These are phyloP conservation scores for Lentinula lateritia DNA, from an alignment of 768 basidiomycete species.

Conservation along the genomic window DNA sequence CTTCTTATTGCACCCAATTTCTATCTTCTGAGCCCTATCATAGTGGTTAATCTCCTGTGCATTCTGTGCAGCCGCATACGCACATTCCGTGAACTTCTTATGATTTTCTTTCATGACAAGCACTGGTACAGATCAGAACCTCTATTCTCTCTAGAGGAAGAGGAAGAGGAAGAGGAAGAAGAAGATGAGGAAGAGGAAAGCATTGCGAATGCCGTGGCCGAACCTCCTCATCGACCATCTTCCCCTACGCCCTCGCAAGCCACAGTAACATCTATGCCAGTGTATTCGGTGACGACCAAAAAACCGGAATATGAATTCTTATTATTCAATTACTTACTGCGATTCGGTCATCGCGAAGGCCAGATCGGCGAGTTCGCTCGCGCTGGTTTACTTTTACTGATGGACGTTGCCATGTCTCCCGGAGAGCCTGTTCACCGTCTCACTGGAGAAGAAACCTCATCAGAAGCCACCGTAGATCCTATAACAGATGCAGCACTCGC, in stretches of 20 bases:
- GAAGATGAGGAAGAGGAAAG: slow-evolving; percentile 45
- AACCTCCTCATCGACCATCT: slow-evolving; percentile 20
- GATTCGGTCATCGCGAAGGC: slow-evolving; percentile 92
- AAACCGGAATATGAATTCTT: slow-evolving; percentile 93
- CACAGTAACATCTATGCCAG: slow-evolving; percentile 47
- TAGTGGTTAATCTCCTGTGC: slow-evolving; percentile 90
- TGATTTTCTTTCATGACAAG: slow-evolving; percentile 97
- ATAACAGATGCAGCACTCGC: slow-evolving; percentile 82
- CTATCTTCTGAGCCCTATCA: slow-evolving; percentile 2
- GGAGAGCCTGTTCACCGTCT: slow-evolving; percentile 42
- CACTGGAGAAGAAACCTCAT: slow-evolving; percentile 27
- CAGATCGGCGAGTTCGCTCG: slow-evolving; percentile 91
- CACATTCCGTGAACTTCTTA: slow-evolving; percentile 81
- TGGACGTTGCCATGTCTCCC: slow-evolving; percentile 95
- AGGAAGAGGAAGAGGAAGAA: slow-evolving; percentile 62
- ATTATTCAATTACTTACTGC: slow-evolving; percentile 91
- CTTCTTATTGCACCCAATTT: not conserved
- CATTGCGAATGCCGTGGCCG: slow-evolving; percentile 13
- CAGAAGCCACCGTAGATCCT: slow-evolving; percentile 47
- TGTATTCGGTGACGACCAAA: slow-evolving; percentile 33
- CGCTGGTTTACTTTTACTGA: slow-evolving; percentile 86
- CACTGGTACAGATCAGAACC: slow-evolving; percentile 80
- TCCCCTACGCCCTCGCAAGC: slow-evolving; percentile 62
- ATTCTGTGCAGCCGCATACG: slow-evolving; percentile 90
- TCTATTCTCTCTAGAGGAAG: slow-evolving; percentile 70